Evolutionary conservation across 352 stramenopile genomes (phyloP).

Genomic region (Globisporangium nodosum): DNA sequence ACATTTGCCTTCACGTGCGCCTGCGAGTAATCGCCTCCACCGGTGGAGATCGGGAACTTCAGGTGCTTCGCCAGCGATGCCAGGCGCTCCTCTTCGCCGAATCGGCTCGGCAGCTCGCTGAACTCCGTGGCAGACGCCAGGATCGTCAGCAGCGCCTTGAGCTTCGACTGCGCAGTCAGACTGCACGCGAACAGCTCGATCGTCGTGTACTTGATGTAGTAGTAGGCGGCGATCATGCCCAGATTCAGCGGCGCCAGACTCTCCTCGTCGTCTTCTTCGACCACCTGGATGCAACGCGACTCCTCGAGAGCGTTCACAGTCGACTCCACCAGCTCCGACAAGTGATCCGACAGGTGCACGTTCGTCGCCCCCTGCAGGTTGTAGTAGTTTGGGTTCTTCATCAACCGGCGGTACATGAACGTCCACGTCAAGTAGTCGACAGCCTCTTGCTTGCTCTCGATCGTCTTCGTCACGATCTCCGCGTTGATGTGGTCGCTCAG

Average conservation of each 20-base stretch:
- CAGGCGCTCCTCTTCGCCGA: conserved; percentile 92
- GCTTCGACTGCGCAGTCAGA: conserved; percentile 96
- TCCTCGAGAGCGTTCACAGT: conserved; percentile 96
- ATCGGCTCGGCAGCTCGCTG: conserved; percentile 90
- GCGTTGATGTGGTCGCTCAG: conserved; percentile 99
- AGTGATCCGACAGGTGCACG: conserved; percentile 95
- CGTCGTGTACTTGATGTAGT: conserved; percentile 99
- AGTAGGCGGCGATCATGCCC: conserved; percentile 99
- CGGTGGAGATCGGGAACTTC: conserved; percentile 86
- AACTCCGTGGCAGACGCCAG: conserved; percentile 96
- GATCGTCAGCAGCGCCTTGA: conserved; percentile 96
- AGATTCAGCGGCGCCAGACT: conserved; percentile 96
- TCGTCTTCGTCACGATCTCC: conserved; percentile 98
- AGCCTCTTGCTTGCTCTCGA: conserved; percentile 98
- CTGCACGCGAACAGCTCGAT: conserved; percentile 98
- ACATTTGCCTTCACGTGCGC: conserved; percentile 96
- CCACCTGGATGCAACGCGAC: conserved; percentile 94
- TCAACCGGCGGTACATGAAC: conserved; percentile 97
- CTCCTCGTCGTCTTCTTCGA: conserved; percentile 90
- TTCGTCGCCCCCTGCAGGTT: conserved; percentile 92
- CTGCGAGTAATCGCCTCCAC: conserved; percentile 86
- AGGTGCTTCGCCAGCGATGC: conserved; percentile 93
- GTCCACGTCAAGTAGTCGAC: conserved; percentile 99
- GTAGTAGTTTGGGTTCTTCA: conserved; percentile 99
- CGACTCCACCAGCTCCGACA: conserved; percentile 98